phyloP scores from a whole-genome alignment of 306 rosid species.

The Cyamopsis tetragonoloba region DNA sequence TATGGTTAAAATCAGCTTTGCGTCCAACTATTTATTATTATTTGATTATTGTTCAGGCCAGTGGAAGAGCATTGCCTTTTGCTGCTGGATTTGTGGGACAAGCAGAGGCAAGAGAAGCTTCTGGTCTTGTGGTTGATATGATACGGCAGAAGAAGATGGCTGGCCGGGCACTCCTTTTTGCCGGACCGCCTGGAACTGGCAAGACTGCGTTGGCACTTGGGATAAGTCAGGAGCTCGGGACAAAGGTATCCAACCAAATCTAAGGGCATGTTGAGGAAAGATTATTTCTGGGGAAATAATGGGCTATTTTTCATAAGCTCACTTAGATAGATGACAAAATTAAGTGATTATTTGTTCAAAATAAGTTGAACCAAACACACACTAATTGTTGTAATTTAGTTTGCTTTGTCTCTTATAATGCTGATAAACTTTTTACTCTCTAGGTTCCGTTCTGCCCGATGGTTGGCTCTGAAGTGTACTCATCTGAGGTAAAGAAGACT shows the following conservation, averaged over 20 bases:
- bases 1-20: too few relatives aligned
- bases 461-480: conserved; percentile 98
- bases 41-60: conserved; percentile 41
- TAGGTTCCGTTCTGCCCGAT: conserved; percentile 97
- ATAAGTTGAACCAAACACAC: neutral
- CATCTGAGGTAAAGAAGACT: conserved; percentile 94
- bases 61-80: conserved; percentile 70
- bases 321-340: neutral
- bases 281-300: neutral
- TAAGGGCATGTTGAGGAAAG: neutral
- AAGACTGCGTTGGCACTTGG: conserved; percentile 97
- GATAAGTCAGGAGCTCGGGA: conserved; percentile 92
- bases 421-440: neutral
- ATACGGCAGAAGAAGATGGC: conserved; percentile 98
- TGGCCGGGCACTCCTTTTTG: conserved; percentile 89
- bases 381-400: neutral
- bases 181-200: conserved; percentile 98
- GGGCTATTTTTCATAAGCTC: neutral
- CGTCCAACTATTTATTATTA: too few relatives aligned
- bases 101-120: conserved; percentile 90
- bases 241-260: conserved; percentile 58
- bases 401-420: neutral
- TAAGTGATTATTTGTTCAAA: neutral
- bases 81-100: conserved; percentile 97
- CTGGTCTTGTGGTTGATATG: conserved; percentile 92